Base-by-base conservation (phyloP, 2,329 filamentous ascomycete genomes). In the Aspergillus pseudoterreus region DNA sequence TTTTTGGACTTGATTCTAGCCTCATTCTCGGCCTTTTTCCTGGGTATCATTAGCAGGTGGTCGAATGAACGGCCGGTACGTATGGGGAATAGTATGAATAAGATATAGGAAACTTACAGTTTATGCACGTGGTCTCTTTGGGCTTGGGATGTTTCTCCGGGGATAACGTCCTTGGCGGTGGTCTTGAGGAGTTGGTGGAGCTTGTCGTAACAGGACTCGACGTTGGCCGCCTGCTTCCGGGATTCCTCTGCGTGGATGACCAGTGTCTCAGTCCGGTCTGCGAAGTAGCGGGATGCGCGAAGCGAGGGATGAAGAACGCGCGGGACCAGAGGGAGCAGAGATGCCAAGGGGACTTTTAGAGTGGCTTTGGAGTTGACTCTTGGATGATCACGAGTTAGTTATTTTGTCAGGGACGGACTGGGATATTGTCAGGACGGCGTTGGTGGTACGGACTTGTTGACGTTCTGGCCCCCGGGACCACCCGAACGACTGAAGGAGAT, bases 321-420 rank as follows among this genome's bases (percentile, higher is more conserved):
- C 41, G 83, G 83, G 19, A 86, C 65, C 41, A 81, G 67, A 10
- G 76, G 74, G 11, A 84, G 66, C 38, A 86, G 72, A 6, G 73
- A 65, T 21, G 75, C 68, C 46, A 83, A 67, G 15, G 80, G 73
- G 32, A 86, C 69, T 57, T 78, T 80, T 32, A 86, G 66, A n/a
- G 82, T 85, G 51, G 82, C 83, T 72, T 86, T 86, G 33, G 83
- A 84, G 64, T 83, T 85, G 57, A 85, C 80, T 75, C 83, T n/a
- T 4, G 2, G 27, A 30, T 11, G 27, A 30, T 30, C 27, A 30
- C 27, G 27, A 11, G 27, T 30, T 11, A 30, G 27, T 30, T 30
- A 30, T 8, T 30, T 30, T 30, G 27, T 30, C 27, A 4, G 6
- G 27, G 8, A 30, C 27, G 10, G 10, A 6, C 24, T 9, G 8